Percentiles rank a stretch among this genome's conserved stretches.
phyloP scores from a whole-genome alignment of 192 early-diverging fungal genomes.

The Radiomyces spectabilis region DNA sequence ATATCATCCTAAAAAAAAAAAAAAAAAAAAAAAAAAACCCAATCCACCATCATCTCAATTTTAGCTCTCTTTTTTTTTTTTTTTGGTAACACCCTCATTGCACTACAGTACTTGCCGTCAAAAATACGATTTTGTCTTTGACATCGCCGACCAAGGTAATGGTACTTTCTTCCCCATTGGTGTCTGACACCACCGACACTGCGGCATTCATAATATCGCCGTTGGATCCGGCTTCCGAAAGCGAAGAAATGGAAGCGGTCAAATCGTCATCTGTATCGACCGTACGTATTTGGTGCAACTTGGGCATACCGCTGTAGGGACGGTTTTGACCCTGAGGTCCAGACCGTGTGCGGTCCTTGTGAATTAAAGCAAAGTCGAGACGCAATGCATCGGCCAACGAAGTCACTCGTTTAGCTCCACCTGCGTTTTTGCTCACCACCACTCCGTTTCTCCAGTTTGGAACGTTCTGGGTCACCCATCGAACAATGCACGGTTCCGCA shows the following conservation, averaged over 20 bases:
- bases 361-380: conserved; percentile 93
- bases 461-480: conserved; percentile 86
- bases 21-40: conserved; percentile 39
- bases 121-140: conserved; percentile 72
- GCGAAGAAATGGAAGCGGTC: conserved; percentile 18
- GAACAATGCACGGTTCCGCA: conserved; percentile 81
- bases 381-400: conserved; percentile 85
- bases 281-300: conserved; percentile 1
- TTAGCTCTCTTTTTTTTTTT: neutral
- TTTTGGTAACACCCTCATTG: too few relatives aligned
- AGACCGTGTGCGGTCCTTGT: conserved; percentile 63
- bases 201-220: conserved; percentile 22
- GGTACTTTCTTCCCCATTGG: conserved; percentile 24
- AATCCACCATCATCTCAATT: conserved; percentile 30
- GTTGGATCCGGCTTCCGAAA: conserved; percentile 17
- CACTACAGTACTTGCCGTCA: conserved; percentile 55
- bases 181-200: conserved; percentile 26
- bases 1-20: conserved; percentile 69
- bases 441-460: conserved; percentile 82
- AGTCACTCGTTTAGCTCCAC: conserved; percentile 88
- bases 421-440: conserved; percentile 97
- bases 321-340: conserved; percentile 20
- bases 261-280: conserved; percentile 7
- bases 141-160: conserved; percentile 86
- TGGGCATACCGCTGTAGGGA: conserved; percentile 25